Evolutionary conservation across 208 protist species (phyloP), one percentile per base, ranked within the genome.

Genomic region (Leishmania aethiopica): DNA sequence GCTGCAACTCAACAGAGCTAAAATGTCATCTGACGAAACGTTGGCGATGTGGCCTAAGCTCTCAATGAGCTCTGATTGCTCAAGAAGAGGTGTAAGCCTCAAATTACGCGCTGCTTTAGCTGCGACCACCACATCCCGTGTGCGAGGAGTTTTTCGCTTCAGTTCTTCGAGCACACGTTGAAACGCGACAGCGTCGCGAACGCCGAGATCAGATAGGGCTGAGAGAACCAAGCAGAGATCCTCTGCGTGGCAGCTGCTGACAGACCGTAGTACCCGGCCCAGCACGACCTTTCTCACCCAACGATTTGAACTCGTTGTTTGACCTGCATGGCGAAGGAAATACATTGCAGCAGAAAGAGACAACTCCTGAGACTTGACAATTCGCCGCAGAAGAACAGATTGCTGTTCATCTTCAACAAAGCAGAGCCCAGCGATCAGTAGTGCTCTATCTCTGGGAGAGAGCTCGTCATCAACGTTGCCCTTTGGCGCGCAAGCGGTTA

Each of bases 151-250:
- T 53, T 70, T 81, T n/a, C 49, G 53, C 40, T 67, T 55, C 5
- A 87, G 57, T 32, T 75, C 70, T 37, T 78, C 55, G 7, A 87
- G 32, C 28, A 87, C 42, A 25, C 69, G 79, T 49, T 81, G 78
- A 40, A 87, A 81, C 3, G 75, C 76, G 47, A 62, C 73, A 62
- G 57, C 84, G 45, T 87, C 84, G 25, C 84, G 73, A 75, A 87
- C 69, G 11, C 66, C 8, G 0, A 87, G 66, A 28, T 87, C 79
- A 15, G 79, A 77, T 42, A 87, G 67, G 25, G 76, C 37, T 37
- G 71, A 60, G 66, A 84, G 77, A 45, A 72, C 55, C 42, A 85
- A 51, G 37, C 72, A 42, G 8, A 85, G 72, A 13, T 85, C 82
- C 42, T 81, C 82, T 11, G 70, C 37, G 19, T n/a, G 25, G 25